Percentiles rank a stretch among this genome's conserved stretches.
phyloP scores from a whole-genome alignment of 208 protist species.

The Crithidia brevicula region DNA sequence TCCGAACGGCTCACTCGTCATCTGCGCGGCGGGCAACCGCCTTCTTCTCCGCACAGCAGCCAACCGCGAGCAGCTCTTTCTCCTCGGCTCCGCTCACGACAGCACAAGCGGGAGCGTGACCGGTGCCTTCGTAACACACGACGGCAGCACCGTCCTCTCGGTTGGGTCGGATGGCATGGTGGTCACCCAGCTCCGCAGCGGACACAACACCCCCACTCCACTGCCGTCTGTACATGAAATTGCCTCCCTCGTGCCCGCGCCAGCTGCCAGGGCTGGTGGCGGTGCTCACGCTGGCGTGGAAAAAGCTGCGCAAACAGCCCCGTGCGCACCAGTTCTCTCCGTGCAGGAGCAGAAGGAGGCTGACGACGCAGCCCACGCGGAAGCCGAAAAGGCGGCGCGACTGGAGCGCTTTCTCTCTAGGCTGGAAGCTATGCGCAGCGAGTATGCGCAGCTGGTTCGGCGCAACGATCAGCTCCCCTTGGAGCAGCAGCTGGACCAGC shows the following conservation, averaged over 20 bases:
- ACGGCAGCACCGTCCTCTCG: constrained; percentile 87
- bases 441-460: constrained; percentile 69
- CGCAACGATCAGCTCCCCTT: constrained; percentile 71
- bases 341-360: constrained; percentile 95
- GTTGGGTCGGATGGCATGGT: constrained; percentile 91
- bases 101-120: constrained; percentile 61
- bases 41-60: constrained; percentile 21
- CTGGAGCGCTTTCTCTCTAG: constrained; percentile 76
- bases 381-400: constrained; percentile 69
- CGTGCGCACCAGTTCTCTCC: too few relatives aligned
- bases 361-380: constrained; percentile 73
- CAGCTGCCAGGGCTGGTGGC: neutral
- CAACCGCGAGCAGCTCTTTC: constrained; percentile 20
- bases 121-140: constrained; percentile 75
- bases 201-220: constrained; percentile 18
- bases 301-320: constrained; percentile 15
- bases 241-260: neutral
- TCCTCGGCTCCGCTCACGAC: constrained; percentile 81
- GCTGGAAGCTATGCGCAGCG: constrained; percentile 59
- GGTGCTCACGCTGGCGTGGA: constrained; percentile 13
- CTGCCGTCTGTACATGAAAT: too few relatives aligned
- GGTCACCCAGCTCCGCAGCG: constrained; percentile 74
- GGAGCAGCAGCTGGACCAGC: constrained; percentile 44
- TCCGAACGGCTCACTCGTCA: constrained; percentile 41
- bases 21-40: constrained; percentile 46